A percentile compares a stretch with the other conserved stretches of the same genome.
phyloP scores from a whole-genome alignment of 2,329 filamentous ascomycete genomes.

The Cercospora sojina region DNA sequence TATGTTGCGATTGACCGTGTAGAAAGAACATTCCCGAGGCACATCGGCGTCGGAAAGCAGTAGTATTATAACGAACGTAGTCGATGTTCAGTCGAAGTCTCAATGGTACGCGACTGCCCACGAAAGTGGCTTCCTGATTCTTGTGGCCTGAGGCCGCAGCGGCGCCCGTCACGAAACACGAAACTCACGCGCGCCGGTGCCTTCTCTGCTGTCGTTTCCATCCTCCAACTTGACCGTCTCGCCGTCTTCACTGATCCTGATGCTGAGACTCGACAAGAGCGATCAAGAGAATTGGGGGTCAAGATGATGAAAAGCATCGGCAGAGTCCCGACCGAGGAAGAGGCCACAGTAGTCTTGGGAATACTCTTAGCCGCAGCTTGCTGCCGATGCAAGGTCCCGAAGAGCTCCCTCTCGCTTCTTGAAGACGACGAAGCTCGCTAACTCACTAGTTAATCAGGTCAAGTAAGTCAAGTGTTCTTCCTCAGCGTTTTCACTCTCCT shows the following conservation, averaged over 20 bases:
- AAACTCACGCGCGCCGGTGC: no score
- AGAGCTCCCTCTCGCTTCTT: slow-evolving; percentile 1
- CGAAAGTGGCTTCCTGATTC: no score
- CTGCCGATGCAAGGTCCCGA: slow-evolving; percentile 12
- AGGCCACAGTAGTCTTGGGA: background rate
- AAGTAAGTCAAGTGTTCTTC: slow-evolving; percentile 26
- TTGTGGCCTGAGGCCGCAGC: no score
- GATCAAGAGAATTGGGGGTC: background rate
- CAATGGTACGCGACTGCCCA: no score
- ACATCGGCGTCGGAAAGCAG: no score
- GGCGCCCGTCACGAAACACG: no score
- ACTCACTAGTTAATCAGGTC: background rate
- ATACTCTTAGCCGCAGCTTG: slow-evolving; percentile 13
- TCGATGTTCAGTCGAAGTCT: no score
- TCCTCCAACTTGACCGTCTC: background rate
- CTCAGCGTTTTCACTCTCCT: background rate
- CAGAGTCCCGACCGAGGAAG: background rate
- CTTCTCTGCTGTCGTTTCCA: no score
- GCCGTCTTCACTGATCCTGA: background rate
- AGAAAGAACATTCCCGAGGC: no score
- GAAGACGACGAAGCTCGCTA: background rate
- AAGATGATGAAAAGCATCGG: background rate
- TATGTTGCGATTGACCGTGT: no score
- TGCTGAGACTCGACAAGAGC: background rate
- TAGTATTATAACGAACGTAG: no score